A percentile compares a stretch with the other conserved stretches of the same genome.
phyloP scores from a whole-genome alignment of 2,329 filamentous ascomycete genomes.

The Sclerotinia minor region DNA sequence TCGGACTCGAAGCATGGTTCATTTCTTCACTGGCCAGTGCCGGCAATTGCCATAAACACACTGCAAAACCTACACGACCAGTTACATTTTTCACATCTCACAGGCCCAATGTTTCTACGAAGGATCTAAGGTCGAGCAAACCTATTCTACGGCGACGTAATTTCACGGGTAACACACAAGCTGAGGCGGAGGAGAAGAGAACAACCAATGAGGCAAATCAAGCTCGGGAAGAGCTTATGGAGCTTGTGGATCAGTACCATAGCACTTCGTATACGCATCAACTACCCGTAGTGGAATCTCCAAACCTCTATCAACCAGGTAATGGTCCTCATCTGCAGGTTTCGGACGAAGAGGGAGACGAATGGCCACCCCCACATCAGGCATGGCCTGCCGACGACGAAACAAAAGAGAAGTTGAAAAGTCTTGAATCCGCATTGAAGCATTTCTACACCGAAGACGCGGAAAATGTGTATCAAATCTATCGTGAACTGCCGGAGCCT shows the following conservation, averaged over 20 bases:
- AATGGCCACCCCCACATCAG: conserved; percentile 39
- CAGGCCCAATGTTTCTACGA: conserved; percentile 27
- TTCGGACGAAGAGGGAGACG: conserved; percentile 53
- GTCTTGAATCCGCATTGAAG: conserved; percentile 33
- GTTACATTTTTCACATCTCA: conserved; percentile 32
- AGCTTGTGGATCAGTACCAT: conserved; percentile 53
- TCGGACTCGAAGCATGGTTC: conserved; percentile 41
- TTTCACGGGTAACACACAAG: conserved; percentile 24
- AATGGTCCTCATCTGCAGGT: conserved; percentile 52
- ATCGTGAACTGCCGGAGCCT: conserved; percentile 42
- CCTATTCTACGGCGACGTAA: conserved; percentile 28
- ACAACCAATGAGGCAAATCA: conserved; percentile 27
- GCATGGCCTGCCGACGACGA: conserved; percentile 38
- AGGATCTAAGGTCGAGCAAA: conserved; percentile 21
- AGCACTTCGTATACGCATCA: conserved; percentile 54
- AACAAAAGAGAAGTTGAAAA: conserved; percentile 35
- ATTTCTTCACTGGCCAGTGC: conserved; percentile 39
- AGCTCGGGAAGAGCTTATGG: conserved; percentile 52
- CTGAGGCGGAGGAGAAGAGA: conserved; percentile 14
- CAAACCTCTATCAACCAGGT: conserved; percentile 52
- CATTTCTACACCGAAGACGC: conserved; percentile 31
- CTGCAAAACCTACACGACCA: conserved; percentile 26
- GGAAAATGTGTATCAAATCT: conserved; percentile 41
- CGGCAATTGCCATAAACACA: conserved; percentile 38
- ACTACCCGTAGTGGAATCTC: conserved; percentile 53